Base-by-base conservation (phyloP, 208 protist genomes). In the Phytomonas sp. region DNA sequence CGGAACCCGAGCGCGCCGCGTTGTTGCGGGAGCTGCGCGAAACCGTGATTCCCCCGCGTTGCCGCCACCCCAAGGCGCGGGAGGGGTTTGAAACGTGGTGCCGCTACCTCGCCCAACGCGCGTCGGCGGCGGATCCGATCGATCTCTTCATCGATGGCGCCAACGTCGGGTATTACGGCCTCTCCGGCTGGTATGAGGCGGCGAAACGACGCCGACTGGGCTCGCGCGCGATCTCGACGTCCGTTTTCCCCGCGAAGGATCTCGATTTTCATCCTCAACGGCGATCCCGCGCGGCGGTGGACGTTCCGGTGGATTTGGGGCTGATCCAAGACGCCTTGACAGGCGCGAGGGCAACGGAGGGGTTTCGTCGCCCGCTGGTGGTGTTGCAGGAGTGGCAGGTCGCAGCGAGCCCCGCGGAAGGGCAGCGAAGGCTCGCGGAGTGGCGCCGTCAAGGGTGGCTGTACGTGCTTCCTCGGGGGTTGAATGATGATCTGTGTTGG, bases 401-500 rank as follows among this genome's bases (percentile, higher is more conserved):
- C 34, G 81, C 84, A 59, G 73, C 77, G 30, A 69, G 43, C 67
- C 72, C 26, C 30, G 28, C 29, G 13, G 59, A 28, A 32, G 29
- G n/a, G 15, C 67, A 79, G 6, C 46, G 60, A 37, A 17, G 59
- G 72, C 34, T 79, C 53, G 82, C 82, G 4, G 29, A 66, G 29
- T 94, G 88, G 88, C 72, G 76, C 6, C 60, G 53, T 0, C 65
- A 75, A 17, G 77, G 78, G 13, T 66, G 70, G 71, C 60, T 92
- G 4, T 85, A 88, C 75, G 79, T 75, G 67, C 82, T 78, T 26
- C 84, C 86, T 15, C 76, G 75, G 2, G 83, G 84, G 56, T 36
- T 92, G 34, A 91, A 94, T 71, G 89, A 94, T 61, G 89, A 94
- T 67, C 74, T 85, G 34, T 92, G 83, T 71, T 94, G 89, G 87